Base-by-base conservation (phyloP, 345 rosid genomes). In the Brassica cretica region DNA sequence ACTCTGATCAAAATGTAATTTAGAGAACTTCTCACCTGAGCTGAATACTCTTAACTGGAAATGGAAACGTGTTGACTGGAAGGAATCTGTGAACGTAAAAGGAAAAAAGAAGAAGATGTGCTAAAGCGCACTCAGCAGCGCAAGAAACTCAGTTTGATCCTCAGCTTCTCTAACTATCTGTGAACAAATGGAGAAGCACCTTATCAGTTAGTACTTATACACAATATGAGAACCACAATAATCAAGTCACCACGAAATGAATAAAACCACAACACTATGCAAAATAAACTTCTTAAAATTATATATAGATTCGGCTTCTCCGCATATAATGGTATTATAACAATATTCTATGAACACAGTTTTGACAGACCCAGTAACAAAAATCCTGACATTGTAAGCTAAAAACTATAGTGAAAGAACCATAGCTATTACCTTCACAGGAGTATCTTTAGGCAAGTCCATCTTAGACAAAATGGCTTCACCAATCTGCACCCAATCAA, bases 111-210 rank as follows among this genome's bases (percentile, higher is more conserved):
- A 33, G 82, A 73, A 64, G 30, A 53, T 33, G 64, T 64, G 78
- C 86, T 89, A 88, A 60, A 88, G 76, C 56, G 73, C 81, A 76
- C 81, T 76, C 79, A 89, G 79, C 73, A 87, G 74, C 7, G 89
- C 86, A 76, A 85, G 88, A 83, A 94, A 91, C 63, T 91, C 95
- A 12, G 75, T 83, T 19, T 90, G 90, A 78, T 91, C 98, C 80
- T 91, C 91, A 71, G 83, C 89, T 86, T 92, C 98, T 84, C 78
- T 88, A 70, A 94, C 72, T 71, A 94, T 79, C 95, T 94, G 91
- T 79, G 41, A 55, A 19, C 46, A 79, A 29, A 62, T 25, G 6
- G 51, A 68, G 53, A 63, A 35, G 19, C 35, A 53, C 19, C 59
- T 33, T 58, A 66, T 73, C 49, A 67, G 44, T 25, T 60, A 60